Conservation (phyloP, 208 protist genomes). For the Leishmania turanica region DNA sequence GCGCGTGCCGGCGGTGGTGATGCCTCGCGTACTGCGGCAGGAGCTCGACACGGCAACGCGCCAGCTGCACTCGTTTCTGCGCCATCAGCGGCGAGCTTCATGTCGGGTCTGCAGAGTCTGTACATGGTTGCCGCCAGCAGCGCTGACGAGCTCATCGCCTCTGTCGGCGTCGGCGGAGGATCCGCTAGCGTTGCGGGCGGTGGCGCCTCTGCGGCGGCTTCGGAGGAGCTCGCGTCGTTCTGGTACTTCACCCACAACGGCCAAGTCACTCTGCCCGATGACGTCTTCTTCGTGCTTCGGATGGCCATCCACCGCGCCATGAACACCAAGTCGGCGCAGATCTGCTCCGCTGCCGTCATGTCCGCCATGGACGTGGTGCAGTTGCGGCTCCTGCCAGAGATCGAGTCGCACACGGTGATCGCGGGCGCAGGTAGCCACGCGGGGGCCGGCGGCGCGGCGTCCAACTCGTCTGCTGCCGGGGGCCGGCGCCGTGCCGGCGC, state of each 20-base stretch:
- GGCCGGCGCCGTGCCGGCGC: constrained; percentile 8
- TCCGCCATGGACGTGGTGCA: constrained; percentile 66
- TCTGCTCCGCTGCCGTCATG: constrained; percentile 80
- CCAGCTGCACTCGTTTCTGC: background rate
- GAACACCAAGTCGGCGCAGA: constrained; percentile 83
- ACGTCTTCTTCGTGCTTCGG: constrained; percentile 88
- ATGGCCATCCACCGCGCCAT: constrained; percentile 77
- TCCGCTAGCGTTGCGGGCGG: background rate
- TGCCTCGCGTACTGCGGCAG: background rate
- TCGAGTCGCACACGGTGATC: constrained; percentile 39
- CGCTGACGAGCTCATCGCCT: constrained; percentile 32
- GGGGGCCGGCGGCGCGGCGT: constrained; percentile 8
- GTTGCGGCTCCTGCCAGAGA: constrained; percentile 45
- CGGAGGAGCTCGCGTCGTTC: constrained; percentile 23
- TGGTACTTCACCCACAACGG: constrained; percentile 44
- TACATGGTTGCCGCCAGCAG: constrained; percentile 57
- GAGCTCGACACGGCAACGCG: background rate
- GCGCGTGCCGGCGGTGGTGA: background rate
- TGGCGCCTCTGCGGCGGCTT: constrained; percentile 6
- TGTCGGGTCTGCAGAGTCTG: constrained; percentile 61
- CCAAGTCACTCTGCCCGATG: constrained; percentile 68
- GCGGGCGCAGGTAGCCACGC: background rate
- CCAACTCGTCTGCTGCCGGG: background rate
- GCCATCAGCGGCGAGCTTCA: constrained; percentile 47
- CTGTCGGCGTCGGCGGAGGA: constrained; percentile 14